Evolutionary conservation across 1,284 basidiomycete genomes (phyloP), one percentile per base, ranked within the genome.

Genomic region (Peniophora sp.): DNA sequence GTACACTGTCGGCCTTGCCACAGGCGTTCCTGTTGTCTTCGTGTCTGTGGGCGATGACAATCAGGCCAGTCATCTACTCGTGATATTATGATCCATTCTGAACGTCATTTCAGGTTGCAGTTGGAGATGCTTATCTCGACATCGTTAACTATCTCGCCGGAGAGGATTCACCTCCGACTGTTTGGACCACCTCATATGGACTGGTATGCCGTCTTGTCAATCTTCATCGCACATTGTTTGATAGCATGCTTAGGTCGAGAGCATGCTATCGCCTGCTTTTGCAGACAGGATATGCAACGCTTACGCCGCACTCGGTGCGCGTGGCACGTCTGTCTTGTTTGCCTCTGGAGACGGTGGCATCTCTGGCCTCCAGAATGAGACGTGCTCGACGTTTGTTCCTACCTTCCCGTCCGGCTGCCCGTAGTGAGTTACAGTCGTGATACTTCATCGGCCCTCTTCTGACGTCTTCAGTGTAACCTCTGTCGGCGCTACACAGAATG

Each of bases 161-260:
- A 46, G 57, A 62, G 2, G 67, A 67, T 35, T 69, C 73, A n/a
- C 47, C 58, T 2, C 78, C 80, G 1, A 72, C 74, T 47, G 74
- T 74, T 1, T 66, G 81, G 51, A 73, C 75, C 2, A 82, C 79
- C 16, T 61, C 57, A 49, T 64, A 64, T 46, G 60, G 60, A 19
- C 47, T 32, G 12, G 27, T 32, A 32, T 12, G 27, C 27, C 27
- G 5, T 32, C 5, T 12, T 32, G 6, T 32, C 27, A 32, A 32
- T 32, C 27, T 32, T 5, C 27, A 32, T 32, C 27, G 39, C 20
- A 8, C 39, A 41, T 10, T n/a, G 39, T 16, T 6, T 41, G 16
- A 41, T 16, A n/a, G 35, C 35, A 44, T 44, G 44, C 20, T 5
- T 12, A 32, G 27, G 27, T 12, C 27, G 27, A 32, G 12, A 32